Evolutionary conservation across 2,329 filamentous ascomycete genomes (phyloP).

Genomic region (Blumeria hordei): DNA sequence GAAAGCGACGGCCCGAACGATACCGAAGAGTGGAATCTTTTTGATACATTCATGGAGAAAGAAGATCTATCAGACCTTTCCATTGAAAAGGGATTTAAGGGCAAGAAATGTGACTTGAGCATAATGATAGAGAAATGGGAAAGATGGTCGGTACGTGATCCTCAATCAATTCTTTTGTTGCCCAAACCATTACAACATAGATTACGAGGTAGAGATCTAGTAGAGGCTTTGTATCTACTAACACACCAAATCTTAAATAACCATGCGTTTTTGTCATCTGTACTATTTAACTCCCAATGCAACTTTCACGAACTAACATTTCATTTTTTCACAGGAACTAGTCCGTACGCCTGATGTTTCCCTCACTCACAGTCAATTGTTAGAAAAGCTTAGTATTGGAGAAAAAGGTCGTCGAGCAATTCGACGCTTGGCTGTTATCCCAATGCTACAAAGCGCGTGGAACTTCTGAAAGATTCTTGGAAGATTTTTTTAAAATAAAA

Average conservation of each 20-base stretch:
- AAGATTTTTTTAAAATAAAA: too few relatives aligned
- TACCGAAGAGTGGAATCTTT: constrained; percentile 2
- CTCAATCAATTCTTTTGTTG: neutral
- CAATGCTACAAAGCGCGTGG: neutral
- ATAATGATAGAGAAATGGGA: constrained; percentile 1
- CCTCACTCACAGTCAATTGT: neutral
- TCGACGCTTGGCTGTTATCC: neutral
- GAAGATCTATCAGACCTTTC: neutral
- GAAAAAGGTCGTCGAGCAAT: neutral
- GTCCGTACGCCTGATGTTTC: neutral
- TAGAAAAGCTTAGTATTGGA: neutral
- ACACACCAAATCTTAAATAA: neutral
- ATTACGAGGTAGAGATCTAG: too few relatives aligned
- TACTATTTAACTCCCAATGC: neutral
- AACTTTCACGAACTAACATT: too few relatives aligned
- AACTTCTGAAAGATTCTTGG: neutral
- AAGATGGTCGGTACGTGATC: neutral
- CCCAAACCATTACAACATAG: neutral
- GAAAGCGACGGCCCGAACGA: constrained; percentile 1
- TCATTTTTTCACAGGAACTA: neutral
- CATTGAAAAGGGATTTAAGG: neutral
- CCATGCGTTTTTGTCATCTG: neutral
- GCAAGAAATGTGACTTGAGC: neutral
- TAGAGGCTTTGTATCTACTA: too few relatives aligned
- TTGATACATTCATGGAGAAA: neutral